phyloP scores from a whole-genome alignment of 2,329 filamentous ascomycete species.

The Paracoccidioides lutzii region DNA sequence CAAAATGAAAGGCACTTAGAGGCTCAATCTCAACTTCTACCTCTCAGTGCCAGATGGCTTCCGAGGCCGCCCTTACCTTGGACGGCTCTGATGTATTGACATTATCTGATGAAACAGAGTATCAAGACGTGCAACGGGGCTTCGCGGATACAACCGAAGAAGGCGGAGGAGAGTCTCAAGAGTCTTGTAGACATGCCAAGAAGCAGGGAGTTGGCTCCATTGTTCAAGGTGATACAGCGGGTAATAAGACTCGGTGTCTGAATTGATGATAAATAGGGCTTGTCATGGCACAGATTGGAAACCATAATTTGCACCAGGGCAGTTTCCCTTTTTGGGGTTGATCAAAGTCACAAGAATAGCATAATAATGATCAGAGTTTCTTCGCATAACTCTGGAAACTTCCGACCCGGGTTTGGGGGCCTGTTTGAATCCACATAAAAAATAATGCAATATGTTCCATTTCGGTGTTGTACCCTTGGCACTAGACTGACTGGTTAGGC shows the following conservation, averaged over 20 bases:
- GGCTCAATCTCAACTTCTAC: background rate
- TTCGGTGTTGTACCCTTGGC: background rate
- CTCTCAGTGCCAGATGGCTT: background rate
- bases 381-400: too few species aligned
- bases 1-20: background rate
- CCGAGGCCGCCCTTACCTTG: background rate
- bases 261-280: background rate
- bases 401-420: background rate
- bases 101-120: background rate
- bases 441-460: background rate
- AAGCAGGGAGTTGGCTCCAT: slow-evolving; percentile 1
- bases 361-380: background rate
- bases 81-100: background rate
- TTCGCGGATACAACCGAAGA: slow-evolving; percentile 2
- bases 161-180: slow-evolving; percentile 1
- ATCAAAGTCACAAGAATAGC: background rate
- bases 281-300: background rate
- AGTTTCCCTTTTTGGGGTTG: background rate
- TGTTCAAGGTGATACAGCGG: slow-evolving; percentile 1
- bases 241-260: background rate
- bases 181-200: slow-evolving; percentile 1
- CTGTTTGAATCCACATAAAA: background rate
- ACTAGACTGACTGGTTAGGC: background rate
- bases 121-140: slow-evolving; percentile 2
- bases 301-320: background rate